phyloP scores from a whole-genome alignment of 75 land plant species.

The Isoetes taiwanensis region DNA sequence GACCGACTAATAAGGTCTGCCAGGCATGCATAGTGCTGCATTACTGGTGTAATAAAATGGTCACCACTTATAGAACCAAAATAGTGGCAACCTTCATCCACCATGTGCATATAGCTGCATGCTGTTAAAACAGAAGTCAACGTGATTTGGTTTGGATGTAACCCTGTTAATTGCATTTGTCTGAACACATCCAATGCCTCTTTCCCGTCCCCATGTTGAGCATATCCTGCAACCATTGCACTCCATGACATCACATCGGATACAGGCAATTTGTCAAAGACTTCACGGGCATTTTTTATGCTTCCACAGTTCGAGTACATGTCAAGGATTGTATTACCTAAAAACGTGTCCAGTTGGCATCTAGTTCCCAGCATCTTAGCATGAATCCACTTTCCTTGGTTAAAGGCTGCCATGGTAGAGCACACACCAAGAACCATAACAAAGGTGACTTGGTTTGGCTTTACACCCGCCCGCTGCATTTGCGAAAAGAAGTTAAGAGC shows the following conservation, averaged over 20 bases:
- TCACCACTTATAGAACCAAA: background rate
- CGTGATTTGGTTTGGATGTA: constrained; percentile 17
- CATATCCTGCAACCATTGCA: constrained; percentile 42
- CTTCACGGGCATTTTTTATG: background rate
- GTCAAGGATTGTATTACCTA: background rate
- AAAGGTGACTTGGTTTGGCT: constrained; percentile 10
- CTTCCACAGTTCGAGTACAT: constrained; percentile 9
- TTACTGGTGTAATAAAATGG: background rate
- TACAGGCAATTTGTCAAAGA: constrained; percentile 7
- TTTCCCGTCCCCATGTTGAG: constrained; percentile 14
- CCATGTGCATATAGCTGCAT: constrained; percentile 21
- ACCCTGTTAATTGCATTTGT: constrained; percentile 22
- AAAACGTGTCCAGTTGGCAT: background rate
- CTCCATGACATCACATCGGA: constrained; percentile 67
- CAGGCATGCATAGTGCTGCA: constrained; percentile 11
- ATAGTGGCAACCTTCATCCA: constrained; percentile 1
- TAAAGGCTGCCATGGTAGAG: background rate
- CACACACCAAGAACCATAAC: constrained; percentile 16
- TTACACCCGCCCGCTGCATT: constrained; percentile 13
- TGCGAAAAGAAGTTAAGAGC: constrained; percentile 15
- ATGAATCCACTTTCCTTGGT: background rate
- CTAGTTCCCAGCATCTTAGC: background rate
- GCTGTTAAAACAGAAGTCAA: constrained; percentile 30
- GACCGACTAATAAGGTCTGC: background rate
- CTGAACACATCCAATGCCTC: constrained; percentile 21